phyloP scores from a whole-genome alignment of 139 green algal species.

The Mychonastes homosphaera region DNA sequence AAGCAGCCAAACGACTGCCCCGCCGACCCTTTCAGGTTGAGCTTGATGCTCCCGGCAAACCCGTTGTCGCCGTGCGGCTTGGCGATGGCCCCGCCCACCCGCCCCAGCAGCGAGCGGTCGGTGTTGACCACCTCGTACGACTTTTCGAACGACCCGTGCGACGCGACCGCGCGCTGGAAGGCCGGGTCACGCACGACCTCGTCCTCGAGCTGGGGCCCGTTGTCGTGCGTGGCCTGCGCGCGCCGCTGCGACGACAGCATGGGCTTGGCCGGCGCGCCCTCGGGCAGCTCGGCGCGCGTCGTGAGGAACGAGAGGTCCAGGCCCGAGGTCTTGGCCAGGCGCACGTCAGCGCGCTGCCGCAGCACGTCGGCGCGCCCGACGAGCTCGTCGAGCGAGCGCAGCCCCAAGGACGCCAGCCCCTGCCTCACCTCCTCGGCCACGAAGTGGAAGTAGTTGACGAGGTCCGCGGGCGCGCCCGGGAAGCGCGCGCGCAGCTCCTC shows the following conservation, averaged over 20 bases:
- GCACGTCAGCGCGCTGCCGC: constrained; percentile 34
- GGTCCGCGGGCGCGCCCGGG: constrained; percentile 78
- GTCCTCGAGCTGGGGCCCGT: constrained; percentile 84
- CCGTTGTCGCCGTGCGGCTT: constrained; percentile 69
- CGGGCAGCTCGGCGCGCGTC: constrained; percentile 57
- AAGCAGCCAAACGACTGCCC: constrained; percentile 44
- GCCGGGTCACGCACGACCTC: constrained; percentile 76
- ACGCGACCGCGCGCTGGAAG: constrained; percentile 29
- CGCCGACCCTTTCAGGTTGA: constrained; percentile 61
- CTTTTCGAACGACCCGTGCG: constrained; percentile 16
- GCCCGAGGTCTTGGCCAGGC: constrained; percentile 77
- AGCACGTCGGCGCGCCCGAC: constrained; percentile 76
- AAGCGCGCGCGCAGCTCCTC: constrained; percentile 96
- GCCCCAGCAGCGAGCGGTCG: constrained; percentile 65
- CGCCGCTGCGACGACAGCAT: constrained; percentile 32
- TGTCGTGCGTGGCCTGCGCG: constrained; percentile 48
- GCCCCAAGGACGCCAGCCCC: constrained; percentile 67
- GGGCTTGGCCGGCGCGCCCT: constrained; percentile 19
- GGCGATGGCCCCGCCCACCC: constrained; percentile 75
- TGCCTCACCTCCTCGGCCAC: constrained; percentile 71
- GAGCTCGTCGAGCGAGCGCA: constrained; percentile 83
- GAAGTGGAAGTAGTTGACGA: constrained; percentile 98
- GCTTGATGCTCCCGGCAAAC: constrained; percentile 64
- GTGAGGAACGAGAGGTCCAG: constrained; percentile 93
- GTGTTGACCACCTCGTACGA: constrained; percentile 73